Conservation (phyloP, 2,329 filamentous ascomycete genomes). For the Pezicula carpinea region DNA sequence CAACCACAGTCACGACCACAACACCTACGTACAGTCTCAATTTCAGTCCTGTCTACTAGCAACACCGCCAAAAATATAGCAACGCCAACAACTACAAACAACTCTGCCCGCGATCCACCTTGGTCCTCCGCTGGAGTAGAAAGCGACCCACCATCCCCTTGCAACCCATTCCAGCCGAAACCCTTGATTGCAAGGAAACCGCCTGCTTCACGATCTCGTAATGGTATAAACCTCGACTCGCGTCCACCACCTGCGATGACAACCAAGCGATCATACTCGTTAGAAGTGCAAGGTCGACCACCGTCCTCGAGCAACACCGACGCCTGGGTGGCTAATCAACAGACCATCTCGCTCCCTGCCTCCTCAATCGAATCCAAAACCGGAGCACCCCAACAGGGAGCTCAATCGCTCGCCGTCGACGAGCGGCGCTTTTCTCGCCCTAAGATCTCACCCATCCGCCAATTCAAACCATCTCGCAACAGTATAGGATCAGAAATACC, state of each 20-base stretch:
- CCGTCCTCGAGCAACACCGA: neutral
- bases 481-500: conserved; percentile 19
- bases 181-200: neutral
- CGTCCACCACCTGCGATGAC: neutral
- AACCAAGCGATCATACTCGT: neutral
- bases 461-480: conserved; percentile 22
- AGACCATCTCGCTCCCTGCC: neutral
- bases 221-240: neutral
- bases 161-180: neutral
- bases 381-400: neutral
- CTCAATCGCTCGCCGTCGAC: neutral
- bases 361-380: neutral
- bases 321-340: neutral
- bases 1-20: neutral
- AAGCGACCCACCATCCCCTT: neutral
- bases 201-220: neutral
- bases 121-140: neutral
- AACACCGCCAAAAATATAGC: neutral
- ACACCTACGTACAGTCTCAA: neutral
- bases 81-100: neutral
- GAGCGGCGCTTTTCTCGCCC: conserved; percentile 10
- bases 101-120: neutral
- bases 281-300: neutral
- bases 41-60: neutral
- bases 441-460: conserved; percentile 23